phyloP scores from a whole-genome alignment of 1,284 basidiomycete genomes.

The Takashimella koratensis region DNA sequence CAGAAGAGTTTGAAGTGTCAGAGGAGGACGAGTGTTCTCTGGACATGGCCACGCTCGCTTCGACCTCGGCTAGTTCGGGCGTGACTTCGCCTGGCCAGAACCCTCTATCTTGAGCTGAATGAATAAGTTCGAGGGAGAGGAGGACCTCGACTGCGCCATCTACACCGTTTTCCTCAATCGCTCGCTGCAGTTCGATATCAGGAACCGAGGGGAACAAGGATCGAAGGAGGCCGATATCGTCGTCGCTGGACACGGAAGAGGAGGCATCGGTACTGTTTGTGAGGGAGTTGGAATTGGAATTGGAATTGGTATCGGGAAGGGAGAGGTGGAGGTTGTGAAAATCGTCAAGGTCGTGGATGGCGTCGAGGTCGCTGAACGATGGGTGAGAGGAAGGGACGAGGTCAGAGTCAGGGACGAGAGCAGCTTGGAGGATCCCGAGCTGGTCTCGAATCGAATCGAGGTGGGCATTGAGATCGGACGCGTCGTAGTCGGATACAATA shows the following conservation, averaged over 20 bases:
- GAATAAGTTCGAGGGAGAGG: slow-evolving; percentile 39
- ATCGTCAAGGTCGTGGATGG: neutral
- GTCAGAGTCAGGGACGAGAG: slow-evolving; percentile 37
- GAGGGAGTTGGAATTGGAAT: neutral
- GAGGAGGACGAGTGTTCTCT: neutral
- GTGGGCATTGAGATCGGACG: slow-evolving; percentile 19
- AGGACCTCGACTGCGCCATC: slow-evolving; percentile 38
- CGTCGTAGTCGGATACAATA: slow-evolving; percentile 39
- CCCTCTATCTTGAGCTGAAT: slow-evolving; percentile 27
- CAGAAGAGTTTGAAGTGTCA: neutral
- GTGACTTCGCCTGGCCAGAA: slow-evolving; percentile 29
- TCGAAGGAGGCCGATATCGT: neutral
- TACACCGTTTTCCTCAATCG: neutral
- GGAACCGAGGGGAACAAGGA: neutral
- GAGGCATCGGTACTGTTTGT: neutral
- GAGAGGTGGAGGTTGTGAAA: neutral
- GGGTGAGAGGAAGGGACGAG: slow-evolving; percentile 7
- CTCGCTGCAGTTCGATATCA: neutral
- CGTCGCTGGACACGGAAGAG: too few relatives aligned
- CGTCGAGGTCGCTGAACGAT: neutral
- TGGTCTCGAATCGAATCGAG: slow-evolving; percentile 35
- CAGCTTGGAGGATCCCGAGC: slow-evolving; percentile 44
- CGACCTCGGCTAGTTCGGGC: slow-evolving; percentile 2
- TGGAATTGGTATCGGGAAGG: neutral
- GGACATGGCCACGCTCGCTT: neutral